Evolutionary conservation across 352 stramenopile genomes (phyloP), one percentile per base, ranked within the genome.

Genomic region (Phytophthora pisi): DNA sequence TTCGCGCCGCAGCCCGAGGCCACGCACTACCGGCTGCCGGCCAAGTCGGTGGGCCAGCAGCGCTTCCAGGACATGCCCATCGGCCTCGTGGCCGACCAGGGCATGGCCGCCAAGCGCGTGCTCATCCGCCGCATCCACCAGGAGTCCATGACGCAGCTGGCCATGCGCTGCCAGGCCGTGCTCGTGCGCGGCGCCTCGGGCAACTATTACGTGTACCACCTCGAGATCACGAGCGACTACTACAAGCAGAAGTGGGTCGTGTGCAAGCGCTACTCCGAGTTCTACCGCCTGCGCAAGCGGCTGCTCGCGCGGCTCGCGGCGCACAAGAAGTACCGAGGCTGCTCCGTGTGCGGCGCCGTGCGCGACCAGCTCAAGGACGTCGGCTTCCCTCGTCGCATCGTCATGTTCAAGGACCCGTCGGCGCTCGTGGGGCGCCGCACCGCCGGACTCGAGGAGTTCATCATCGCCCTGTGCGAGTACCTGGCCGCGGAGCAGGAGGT

Each of bases 201-300:
- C 38, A 90, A 73, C 62, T 95, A 95, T 75, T 91, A 90, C 63
- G 86, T 91, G 4, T 95, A 95, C 66, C 88, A 95, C 65, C 34
- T 95, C 31, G 87, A 93, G 65, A 92, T 95, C 75, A 92, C 88
- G 18, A 93, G 86, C 70, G 88, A 95, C 57, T 95, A 82, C 66
- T 95, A 95, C 84, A 92, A 93, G 64, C 88, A 95, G 63, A 91
- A 92, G 64, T 95, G 88, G 88, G 81, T 95, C 62, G 88, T 92
- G 11, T 95, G 88, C 79, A 93, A 95, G 68, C 86, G 88, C 47
- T 95, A 92, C 70, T 95, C 88, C 20, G 88, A 95, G 67, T 90
- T 95, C 64, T 87, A 95, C 58, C 84, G 88, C 5, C 68, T 95
- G 18, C 88, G 88, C 55, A 95, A 95, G 70, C 76, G 75, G 10